phyloP scores from a whole-genome alignment of 768 basidiomycete genomes.

The Leccinum sublutescens region DNA sequence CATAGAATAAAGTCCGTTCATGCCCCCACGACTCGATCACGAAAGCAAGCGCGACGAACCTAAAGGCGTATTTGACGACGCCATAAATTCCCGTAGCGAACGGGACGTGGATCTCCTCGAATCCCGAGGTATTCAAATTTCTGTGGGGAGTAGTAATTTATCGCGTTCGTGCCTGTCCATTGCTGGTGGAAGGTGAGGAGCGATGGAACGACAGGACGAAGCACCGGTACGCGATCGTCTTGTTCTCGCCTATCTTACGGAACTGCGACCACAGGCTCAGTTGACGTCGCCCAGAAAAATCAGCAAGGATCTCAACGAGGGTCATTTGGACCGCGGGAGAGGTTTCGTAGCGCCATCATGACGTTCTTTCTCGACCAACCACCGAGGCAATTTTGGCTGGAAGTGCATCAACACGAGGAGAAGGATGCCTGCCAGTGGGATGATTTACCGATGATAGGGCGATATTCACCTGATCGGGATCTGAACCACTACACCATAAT shows the following conservation, averaged over 20 bases:
- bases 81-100: conserved; percentile 42
- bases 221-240: conserved; percentile 28
- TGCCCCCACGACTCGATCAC: conserved; percentile 40
- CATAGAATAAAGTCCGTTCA: conserved; percentile 26
- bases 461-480: background rate
- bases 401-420: conserved; percentile 36
- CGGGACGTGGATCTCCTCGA: conserved; percentile 27
- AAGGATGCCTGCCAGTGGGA: conserved; percentile 35
- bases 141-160: conserved; percentile 39
- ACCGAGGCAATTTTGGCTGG: conserved; percentile 42
- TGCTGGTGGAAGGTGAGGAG: conserved; percentile 35
- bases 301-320: conserved; percentile 35
- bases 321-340: conserved; percentile 31
- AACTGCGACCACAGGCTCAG: conserved; percentile 27
- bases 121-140: conserved; percentile 38
- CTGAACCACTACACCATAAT: no score
- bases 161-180: conserved; percentile 41
- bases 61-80: conserved; percentile 37
- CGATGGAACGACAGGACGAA: conserved; percentile 29
- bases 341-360: conserved; percentile 33
- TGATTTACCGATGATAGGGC: conserved; percentile 24
- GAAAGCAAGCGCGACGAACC: conserved; percentile 32
- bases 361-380: conserved; percentile 36
- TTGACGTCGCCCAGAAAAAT: conserved; percentile 32
- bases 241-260: conserved; percentile 33